These are phyloP conservation scores for Symbiodinium natans DNA, from an alignment of 73 alveolate species.

Conservation along the genomic window DNA sequence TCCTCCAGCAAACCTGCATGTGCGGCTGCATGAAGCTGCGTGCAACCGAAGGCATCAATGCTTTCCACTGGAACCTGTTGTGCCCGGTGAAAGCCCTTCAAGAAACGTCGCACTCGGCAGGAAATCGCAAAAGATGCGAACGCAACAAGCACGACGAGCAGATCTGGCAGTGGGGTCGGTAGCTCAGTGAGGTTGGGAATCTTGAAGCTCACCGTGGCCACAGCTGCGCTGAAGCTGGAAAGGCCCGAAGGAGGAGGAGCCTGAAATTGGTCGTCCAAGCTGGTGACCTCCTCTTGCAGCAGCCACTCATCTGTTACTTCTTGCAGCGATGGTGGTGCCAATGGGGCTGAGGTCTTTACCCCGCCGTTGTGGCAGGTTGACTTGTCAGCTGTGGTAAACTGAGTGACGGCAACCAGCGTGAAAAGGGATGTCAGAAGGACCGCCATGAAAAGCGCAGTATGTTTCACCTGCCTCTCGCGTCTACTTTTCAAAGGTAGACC, in stretches of 20 bases:
- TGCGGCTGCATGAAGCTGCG: slow-evolving; percentile 73
- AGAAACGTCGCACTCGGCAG: slow-evolving; percentile 9
- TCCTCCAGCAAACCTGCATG: slow-evolving; percentile 4
- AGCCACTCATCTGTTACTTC: slow-evolving; percentile 48
- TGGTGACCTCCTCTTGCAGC: slow-evolving; percentile 38
- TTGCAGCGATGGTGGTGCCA: slow-evolving; percentile 37
- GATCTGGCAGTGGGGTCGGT: slow-evolving; percentile 27
- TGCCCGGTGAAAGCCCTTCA: neutral
- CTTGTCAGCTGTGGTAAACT: slow-evolving; percentile 32
- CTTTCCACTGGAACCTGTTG: neutral
- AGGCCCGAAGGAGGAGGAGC: neutral
- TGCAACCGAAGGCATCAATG: slow-evolving; percentile 79
- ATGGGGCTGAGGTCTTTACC: neutral
- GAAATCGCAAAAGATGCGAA: slow-evolving; percentile 11
- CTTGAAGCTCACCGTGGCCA: neutral
- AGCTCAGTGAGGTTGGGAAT: neutral
- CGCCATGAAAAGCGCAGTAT: neutral
- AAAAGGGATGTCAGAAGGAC: neutral
- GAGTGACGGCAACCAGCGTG: slow-evolving; percentile 18
- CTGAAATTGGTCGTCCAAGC: neutral
- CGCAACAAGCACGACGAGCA: slow-evolving; percentile 15
- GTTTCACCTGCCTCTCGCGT: neutral
- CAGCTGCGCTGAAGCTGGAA: neutral
- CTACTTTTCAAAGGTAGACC: slow-evolving; percentile 48
- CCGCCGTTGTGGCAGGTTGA: neutral